Conservation (phyloP, 1,139 yeast species). For the Yamadazyma dushanensis region DNA sequence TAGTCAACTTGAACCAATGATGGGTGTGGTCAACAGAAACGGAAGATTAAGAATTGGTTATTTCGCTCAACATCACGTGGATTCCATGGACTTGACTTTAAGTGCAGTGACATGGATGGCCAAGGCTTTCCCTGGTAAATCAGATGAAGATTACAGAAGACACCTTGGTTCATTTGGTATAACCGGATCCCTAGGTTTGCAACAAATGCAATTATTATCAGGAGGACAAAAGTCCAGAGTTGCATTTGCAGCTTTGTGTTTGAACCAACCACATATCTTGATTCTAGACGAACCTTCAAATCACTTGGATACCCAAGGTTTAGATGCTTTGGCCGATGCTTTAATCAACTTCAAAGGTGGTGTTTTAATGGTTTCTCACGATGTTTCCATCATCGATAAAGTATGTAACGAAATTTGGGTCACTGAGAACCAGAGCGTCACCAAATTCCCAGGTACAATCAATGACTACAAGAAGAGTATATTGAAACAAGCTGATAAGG, state of each 20-base stretch:
- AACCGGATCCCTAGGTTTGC: constrained; percentile 90
- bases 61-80: constrained; percentile 99
- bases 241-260: constrained; percentile 93
- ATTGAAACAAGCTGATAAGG: constrained; percentile 68
- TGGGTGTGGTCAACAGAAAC: constrained; percentile 76
- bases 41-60: constrained; percentile 91
- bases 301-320: constrained; percentile 97
- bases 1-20: constrained; percentile 70
- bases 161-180: constrained; percentile 97
- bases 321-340: constrained; percentile 93
- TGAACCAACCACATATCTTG: constrained; percentile 87
- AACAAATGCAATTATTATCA: constrained; percentile 83
- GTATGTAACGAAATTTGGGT: constrained; percentile 97
- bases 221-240: constrained; percentile 99
- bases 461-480: constrained; percentile 89
- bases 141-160: constrained; percentile 96
- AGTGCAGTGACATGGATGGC: constrained; percentile 97
- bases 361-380: constrained; percentile 96
- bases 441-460: constrained; percentile 79
- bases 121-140: constrained; percentile 82
- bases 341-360: constrained; percentile 89
- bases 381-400: constrained; percentile 81
- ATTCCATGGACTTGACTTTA: constrained; percentile 86
- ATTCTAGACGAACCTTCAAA: constrained; percentile 97
- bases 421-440: constrained; percentile 80